Evolutionary conservation across 352 stramenopile genomes (phyloP).

Genomic region (Phytopythium kandeliae): DNA sequence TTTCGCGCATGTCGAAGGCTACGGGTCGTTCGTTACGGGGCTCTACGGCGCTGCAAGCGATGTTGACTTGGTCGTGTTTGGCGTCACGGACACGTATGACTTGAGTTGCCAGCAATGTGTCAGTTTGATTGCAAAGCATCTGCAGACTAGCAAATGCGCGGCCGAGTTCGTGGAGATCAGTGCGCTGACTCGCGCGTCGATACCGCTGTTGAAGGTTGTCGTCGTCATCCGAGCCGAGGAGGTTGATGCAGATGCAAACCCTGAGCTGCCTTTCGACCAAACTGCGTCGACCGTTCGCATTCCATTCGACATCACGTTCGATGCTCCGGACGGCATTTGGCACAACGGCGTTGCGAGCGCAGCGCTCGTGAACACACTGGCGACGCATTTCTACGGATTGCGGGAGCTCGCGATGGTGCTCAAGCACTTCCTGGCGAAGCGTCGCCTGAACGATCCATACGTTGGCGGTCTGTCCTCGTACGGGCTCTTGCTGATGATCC

Average conservation of each 20-base stretch:
- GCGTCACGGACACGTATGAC: conserved; percentile 37
- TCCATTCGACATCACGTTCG: conserved; percentile 83
- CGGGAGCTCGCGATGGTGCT: conserved; percentile 82
- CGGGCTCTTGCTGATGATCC: conserved; percentile 76
- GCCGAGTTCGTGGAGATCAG: conserved; percentile 49
- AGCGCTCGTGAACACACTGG: conserved; percentile 58
- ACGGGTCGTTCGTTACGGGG: conserved; percentile 71
- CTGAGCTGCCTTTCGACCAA: background rate
- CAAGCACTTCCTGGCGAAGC: conserved; percentile 87
- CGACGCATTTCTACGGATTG: conserved; percentile 67
- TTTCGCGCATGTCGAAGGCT: conserved; percentile 46
- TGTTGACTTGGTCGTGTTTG: conserved; percentile 79
- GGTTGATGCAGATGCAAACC: background rate
- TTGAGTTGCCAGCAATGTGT: conserved; percentile 58
- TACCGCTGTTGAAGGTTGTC: conserved; percentile 76
- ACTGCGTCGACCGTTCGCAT: conserved; percentile 24
- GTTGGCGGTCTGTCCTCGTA: conserved; percentile 89
- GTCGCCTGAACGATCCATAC: conserved; percentile 86
- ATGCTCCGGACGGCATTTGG: conserved; percentile 42
- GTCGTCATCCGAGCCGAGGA: conserved; percentile 24
- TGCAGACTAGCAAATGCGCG: conserved; percentile 7
- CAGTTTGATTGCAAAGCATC: conserved; percentile 18
- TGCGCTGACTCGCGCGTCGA: conserved; percentile 59
- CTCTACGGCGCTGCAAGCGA: conserved; percentile 62
- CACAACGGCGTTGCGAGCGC: conserved; percentile 79